Percentiles rank a stretch among this genome's conserved stretches.
phyloP scores from a whole-genome alignment of 495 filamentous ascomycete genomes.

The Pyrenula massariospora region DNA sequence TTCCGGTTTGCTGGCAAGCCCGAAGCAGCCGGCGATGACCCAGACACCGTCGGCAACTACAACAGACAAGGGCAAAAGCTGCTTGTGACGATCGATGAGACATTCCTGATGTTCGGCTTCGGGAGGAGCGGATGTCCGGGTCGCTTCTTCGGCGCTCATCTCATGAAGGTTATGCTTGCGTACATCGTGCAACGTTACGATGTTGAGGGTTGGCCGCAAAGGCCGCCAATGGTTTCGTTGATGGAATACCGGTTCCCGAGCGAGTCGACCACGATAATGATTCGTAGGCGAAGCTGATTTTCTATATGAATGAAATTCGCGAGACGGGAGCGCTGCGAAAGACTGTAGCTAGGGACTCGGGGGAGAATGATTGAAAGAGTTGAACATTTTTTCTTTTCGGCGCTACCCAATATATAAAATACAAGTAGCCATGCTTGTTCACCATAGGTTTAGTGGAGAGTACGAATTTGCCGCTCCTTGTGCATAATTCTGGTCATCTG shows the following conservation, averaged over 20 bases:
- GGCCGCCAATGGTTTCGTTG: not conserved
- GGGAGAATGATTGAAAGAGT: too few relatives aligned
- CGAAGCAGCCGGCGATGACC: too few relatives aligned
- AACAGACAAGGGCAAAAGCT: not conserved
- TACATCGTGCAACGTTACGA: not conserved
- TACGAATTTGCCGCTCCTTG: too few relatives aligned
- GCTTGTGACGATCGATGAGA: not conserved
- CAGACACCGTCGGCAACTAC: not conserved
- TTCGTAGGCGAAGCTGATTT: too few relatives aligned
- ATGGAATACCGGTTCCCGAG: not conserved
- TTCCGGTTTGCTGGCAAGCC: not conserved
- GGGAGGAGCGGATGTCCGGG: not conserved
- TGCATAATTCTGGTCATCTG: too few relatives aligned
- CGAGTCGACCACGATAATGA: not conserved
- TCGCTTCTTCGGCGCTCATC: not conserved
- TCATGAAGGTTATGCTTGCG: not conserved
- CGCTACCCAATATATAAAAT: too few relatives aligned
- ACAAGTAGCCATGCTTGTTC: too few relatives aligned
- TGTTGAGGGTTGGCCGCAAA: not conserved
- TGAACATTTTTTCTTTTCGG: too few relatives aligned
- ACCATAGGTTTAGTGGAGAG: too few relatives aligned
- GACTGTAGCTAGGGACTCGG: too few relatives aligned
- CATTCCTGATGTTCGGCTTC: not conserved
- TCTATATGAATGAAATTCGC: too few relatives aligned
- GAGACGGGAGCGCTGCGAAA: too few relatives aligned